These are phyloP conservation scores for Fonsecaea monophora DNA, from an alignment of 2,329 filamentous ascomycete genomes.

Conservation along the genomic window DNA sequence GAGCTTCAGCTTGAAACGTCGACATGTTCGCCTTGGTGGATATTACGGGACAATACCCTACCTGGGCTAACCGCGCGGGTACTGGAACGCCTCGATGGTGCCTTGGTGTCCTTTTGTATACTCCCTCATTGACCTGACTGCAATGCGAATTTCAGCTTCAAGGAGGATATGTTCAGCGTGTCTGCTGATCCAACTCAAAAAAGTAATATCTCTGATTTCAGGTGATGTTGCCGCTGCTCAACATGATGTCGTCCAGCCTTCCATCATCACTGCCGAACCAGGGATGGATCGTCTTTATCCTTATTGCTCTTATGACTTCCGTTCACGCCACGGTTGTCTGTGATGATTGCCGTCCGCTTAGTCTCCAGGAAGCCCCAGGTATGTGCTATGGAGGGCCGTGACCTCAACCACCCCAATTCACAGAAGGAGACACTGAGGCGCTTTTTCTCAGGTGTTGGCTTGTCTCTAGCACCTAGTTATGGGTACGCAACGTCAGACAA, in stretches of 20 bases:
- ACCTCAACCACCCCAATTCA: constrained; percentile 5
- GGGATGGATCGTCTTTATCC: constrained; percentile 11
- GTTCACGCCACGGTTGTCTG: constrained; percentile 23
- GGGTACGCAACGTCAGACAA: constrained; percentile 6
- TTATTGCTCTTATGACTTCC: not conserved
- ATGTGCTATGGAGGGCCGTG: constrained; percentile 14
- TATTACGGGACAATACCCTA: too few relatives aligned
- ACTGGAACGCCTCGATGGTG: not conserved
- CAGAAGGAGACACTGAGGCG: not conserved
- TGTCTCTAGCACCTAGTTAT: constrained; percentile 21
- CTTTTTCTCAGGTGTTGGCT: constrained; percentile 22
- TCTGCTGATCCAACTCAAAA: too few relatives aligned
- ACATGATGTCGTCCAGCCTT: constrained; percentile 1
- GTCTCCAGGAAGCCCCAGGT: constrained; percentile 24
- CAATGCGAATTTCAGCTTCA: too few relatives aligned
- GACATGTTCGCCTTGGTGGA: too few relatives aligned
- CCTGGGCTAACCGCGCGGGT: too few relatives aligned
- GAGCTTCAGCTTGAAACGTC: too few relatives aligned
- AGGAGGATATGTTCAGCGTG: too few relatives aligned
- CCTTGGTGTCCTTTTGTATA: too few relatives aligned
- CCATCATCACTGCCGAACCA: constrained; percentile 4
- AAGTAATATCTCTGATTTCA: too few relatives aligned
- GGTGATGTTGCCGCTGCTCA: too few relatives aligned
- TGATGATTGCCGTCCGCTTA: constrained; percentile 18
- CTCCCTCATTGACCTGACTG: too few relatives aligned